Evolutionary conservation across 2,329 filamentous ascomycete genomes (phyloP).

Genomic region (Trichoderma breve): DNA sequence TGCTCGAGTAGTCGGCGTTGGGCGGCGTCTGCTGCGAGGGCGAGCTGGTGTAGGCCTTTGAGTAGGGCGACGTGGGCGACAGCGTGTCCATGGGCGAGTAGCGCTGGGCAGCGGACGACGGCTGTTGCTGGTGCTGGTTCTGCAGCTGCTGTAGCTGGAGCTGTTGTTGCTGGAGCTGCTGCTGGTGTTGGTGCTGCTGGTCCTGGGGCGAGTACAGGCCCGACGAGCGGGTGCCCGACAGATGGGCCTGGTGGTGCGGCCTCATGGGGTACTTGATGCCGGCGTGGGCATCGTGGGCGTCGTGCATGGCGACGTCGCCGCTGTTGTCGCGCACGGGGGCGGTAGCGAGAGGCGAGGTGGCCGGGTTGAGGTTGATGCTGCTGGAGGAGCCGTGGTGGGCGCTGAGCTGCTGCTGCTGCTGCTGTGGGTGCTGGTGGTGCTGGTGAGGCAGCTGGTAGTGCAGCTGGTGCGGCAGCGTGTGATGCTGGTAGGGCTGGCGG

Average conservation of each 20-base stretch:
- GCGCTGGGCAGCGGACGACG: conserved; percentile 79
- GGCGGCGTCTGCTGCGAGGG: conserved; percentile 74
- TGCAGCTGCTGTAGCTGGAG: not conserved
- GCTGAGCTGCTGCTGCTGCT: conserved; percentile 24
- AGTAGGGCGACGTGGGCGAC: conserved; percentile 76
- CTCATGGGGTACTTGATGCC: conserved; percentile 83
- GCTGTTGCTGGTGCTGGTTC: conserved; percentile 43
- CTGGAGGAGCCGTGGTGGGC: conserved; percentile 50
- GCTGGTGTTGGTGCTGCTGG: conserved; percentile 16
- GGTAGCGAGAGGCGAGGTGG: conserved; percentile 51
- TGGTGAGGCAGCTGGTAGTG: conserved; percentile 17
- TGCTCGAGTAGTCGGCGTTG: conserved; percentile 60
- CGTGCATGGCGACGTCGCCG: conserved; percentile 82
- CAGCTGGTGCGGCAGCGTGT: conserved; percentile 6
- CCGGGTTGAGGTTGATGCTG: conserved; percentile 49
- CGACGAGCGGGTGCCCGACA: conserved; percentile 49
- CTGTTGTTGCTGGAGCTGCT: not conserved
- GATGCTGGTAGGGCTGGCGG: not conserved
- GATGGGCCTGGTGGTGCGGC: conserved; percentile 73
- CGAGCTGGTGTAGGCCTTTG: conserved; percentile 56
- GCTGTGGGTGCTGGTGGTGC: not conserved
- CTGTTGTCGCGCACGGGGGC: conserved; percentile 63
- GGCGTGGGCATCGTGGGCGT: conserved; percentile 77
- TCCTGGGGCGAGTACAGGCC: conserved; percentile 69
- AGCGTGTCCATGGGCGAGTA: conserved; percentile 95